phyloP scores from a whole-genome alignment of 345 rosid species.

The Eucalyptus curtisii region DNA sequence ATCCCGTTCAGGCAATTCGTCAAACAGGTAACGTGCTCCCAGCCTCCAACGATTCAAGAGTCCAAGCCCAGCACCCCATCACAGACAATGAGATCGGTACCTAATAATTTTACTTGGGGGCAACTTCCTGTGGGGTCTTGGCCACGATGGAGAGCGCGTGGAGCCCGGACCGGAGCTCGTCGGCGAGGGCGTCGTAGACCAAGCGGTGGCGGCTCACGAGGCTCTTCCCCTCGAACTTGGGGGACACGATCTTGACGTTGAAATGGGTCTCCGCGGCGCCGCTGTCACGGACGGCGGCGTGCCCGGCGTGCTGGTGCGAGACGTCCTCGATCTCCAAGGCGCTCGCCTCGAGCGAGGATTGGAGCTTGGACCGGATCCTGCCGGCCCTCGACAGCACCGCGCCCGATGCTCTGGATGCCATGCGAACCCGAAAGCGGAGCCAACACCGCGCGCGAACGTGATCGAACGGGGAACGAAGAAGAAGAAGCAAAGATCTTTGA shows the following conservation, averaged over 20 bases:
- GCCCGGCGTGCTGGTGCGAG: conserved; percentile 70
- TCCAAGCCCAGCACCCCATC: background rate
- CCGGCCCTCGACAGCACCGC: conserved; percentile 18
- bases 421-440: background rate
- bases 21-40: background rate
- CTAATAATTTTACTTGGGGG: background rate
- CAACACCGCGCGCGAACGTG: background rate
- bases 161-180: conserved; percentile 38
- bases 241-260: conserved; percentile 39
- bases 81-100: background rate
- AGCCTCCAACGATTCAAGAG: background rate
- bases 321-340: conserved; percentile 54
- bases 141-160: conserved; percentile 59
- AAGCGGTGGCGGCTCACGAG: conserved; percentile 45
- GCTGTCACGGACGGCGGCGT: conserved; percentile 23
- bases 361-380: conserved; percentile 29
- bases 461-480: background rate
- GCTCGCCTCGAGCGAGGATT: conserved; percentile 18
- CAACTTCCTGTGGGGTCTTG: conserved; percentile 33
- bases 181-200: conserved; percentile 39
- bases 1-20: background rate
- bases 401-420: conserved; percentile 23
- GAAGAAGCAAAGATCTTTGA: background rate
- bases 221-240: conserved; percentile 29
- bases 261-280: conserved; percentile 41